Evolutionary conservation across 106 monocot species (phyloP), one percentile per base, ranked within the genome.

Genomic region (Alisma plantagoaquatica): DNA sequence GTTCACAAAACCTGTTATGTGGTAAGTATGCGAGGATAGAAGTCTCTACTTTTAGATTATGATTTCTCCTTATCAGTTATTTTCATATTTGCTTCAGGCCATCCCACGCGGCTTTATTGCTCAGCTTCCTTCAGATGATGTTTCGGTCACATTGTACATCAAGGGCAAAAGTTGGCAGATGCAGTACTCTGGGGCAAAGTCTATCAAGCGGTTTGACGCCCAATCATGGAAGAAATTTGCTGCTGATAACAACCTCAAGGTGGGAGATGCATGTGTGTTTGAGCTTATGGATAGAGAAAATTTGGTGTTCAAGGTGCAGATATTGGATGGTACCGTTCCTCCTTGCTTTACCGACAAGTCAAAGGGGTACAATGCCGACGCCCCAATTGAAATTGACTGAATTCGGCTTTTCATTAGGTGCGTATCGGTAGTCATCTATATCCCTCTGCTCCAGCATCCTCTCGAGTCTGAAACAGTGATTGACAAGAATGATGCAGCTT

Each of bases 181-280:
- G 64, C 61, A 10, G 10, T 84, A 66, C 59, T 20, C 41, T 1
- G 75, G 70, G 1, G 63, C 60, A 18, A 51, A 50, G 11, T 2
- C 19, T 0, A 6, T 58, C 14, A 64, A 19, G 43, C 22, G 60
- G 3, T 62, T 78, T 10, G 51, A 48, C 23, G 2, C 15, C 7
- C 54, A 45, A n/a, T n/a, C n/a, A 19, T 84, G 84, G 84, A 68
- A 41, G 11, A 20, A 62, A 1, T 84, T 84, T 29, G 75, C 30
- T 1, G 16, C 22, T 8, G 80, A 85, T 28, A 80, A 70, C 48
- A 56, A 48, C 2, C 58, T 79, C 29, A 71, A 54, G 54, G 44
- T 70, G 14, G 84, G 76, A 15, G 79, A 85, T 55, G 84, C 62
- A 2, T 79, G 79, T 23, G 45, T 79, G 15, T 67, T 85, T 46